Conservation (phyloP, 257 asterid species). For the Pogostemon cablin region DNA sequence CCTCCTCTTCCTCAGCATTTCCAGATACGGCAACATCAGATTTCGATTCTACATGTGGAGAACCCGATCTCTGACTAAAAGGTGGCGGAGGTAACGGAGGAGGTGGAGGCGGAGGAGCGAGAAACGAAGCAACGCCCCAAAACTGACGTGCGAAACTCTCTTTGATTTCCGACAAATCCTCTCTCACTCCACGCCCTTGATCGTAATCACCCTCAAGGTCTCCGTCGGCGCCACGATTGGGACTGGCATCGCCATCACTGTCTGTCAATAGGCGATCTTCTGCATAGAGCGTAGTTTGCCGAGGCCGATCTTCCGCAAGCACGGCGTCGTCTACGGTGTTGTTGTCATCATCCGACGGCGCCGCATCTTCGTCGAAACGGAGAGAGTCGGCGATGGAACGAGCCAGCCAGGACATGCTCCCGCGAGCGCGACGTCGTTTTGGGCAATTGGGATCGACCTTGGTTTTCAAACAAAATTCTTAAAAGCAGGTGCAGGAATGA, state of each 20-base stretch:
- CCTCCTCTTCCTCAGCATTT: slow-evolving; percentile 44
- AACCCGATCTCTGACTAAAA: slow-evolving; percentile 27
- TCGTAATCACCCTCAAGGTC: slow-evolving; percentile 32
- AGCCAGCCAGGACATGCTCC: slow-evolving; percentile 86
- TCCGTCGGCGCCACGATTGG: slow-evolving; percentile 26
- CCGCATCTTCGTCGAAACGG: slow-evolving; percentile 65
- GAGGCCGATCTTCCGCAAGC: slow-evolving; percentile 32
- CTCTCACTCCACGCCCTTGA: slow-evolving; percentile 78
- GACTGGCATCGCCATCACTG: slow-evolving; percentile 23
- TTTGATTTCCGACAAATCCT: slow-evolving; percentile 82
- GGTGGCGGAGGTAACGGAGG: slow-evolving; percentile 42
- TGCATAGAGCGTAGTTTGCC: slow-evolving; percentile 18
- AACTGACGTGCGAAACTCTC: slow-evolving; percentile 81
- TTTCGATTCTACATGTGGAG: slow-evolving; percentile 26
- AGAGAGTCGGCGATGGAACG: slow-evolving; percentile 84
- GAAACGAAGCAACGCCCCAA: slow-evolving; percentile 96
- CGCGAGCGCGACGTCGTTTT: slow-evolving; percentile 41
- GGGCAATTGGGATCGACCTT: slow-evolving; percentile 37
- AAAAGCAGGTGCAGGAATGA: slow-evolving; percentile 28
- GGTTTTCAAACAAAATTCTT: slow-evolving; percentile 22
- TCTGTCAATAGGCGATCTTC: slow-evolving; percentile 39
- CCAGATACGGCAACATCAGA: slow-evolving; percentile 34
- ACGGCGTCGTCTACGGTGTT: slow-evolving; percentile 23
- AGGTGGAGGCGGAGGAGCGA: slow-evolving; percentile 87
- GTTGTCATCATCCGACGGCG: slow-evolving; percentile 19